Percentiles rank a stretch among this genome's conserved stretches.
Evolutionary conservation across 2,329 filamentous ascomycete genomes (phyloP).

Genomic region (Xylaria sp.): DNA sequence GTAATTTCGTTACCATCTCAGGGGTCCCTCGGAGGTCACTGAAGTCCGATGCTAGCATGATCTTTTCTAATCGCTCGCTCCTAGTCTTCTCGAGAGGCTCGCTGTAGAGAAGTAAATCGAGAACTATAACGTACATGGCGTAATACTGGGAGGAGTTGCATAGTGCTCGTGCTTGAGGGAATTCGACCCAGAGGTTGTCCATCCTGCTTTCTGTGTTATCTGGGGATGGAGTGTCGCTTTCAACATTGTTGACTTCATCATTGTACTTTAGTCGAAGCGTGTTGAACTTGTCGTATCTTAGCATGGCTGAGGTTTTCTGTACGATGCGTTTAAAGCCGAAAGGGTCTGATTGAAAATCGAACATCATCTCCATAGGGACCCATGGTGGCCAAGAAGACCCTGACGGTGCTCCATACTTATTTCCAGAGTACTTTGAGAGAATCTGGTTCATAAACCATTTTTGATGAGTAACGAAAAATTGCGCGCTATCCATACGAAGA

Average conservation of each 20-base stretch:
- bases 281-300: conserved; percentile 98
- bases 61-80: conserved; percentile 93
- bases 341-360: conserved; percentile 90
- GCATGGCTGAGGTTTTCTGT: conserved; percentile 91
- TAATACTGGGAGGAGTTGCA: conserved; percentile 99
- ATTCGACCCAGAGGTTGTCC: conserved; percentile 96
- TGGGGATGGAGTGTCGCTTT: conserved; percentile 55
- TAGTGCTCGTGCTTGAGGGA: conserved; percentile 89
- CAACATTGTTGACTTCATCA: conserved; percentile 80
- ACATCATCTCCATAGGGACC: conserved; percentile 98
- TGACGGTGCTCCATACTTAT: conserved; percentile 83
- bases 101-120: conserved; percentile 94
- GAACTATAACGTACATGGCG: conserved; percentile 95
- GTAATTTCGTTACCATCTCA: conserved; percentile 87
- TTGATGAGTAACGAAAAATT: conserved; percentile 96
- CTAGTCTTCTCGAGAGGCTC: conserved; percentile 98
- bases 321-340: conserved; percentile 99
- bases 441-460: conserved; percentile 86
- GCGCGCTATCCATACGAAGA: conserved; percentile 94
- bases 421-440: conserved; percentile 91
- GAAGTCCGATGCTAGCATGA: conserved; percentile 98
- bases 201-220: conserved; percentile 77
- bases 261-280: conserved; percentile 96
- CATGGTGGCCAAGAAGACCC: conserved; percentile 95
- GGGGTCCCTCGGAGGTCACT: conserved; percentile 94